Percentiles rank a stretch among this genome's conserved stretches.
phyloP scores from a whole-genome alignment of 768 basidiomycete species.

The Tricholoma terreum region DNA sequence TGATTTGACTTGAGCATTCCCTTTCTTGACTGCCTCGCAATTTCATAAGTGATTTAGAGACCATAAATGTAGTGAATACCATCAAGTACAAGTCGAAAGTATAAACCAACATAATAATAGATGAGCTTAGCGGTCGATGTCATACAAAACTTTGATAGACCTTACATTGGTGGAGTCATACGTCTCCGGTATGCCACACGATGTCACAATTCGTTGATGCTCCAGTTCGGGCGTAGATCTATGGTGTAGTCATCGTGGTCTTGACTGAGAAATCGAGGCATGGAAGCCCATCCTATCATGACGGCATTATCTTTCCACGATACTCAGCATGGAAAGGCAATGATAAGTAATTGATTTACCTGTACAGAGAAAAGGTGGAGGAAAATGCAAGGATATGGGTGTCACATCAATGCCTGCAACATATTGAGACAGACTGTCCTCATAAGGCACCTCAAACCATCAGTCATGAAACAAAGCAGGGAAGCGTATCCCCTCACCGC shows the following conservation, averaged over 20 bases:
- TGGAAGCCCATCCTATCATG: conserved; percentile 94
- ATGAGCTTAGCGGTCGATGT: not conserved
- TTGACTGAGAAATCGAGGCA: conserved; percentile 67
- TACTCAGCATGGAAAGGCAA: not conserved
- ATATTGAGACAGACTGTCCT: conserved; percentile 19
- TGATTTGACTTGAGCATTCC: conserved; percentile 5
- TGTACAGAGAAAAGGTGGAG: conserved; percentile 79
- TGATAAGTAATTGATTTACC: conserved; percentile 39
- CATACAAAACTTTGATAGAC: not conserved
- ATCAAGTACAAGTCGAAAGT: not conserved
- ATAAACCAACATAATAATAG: not conserved
- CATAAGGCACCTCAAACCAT: not conserved
- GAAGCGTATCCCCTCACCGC: conserved; percentile 40
- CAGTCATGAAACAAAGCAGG: not conserved
- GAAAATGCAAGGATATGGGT: conserved; percentile 56
- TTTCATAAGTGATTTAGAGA: too few relatives aligned
- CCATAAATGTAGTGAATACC: too few relatives aligned
- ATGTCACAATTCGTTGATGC: conserved; percentile 52
- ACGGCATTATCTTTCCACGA: conserved; percentile 78
- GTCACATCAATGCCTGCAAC: conserved; percentile 12
- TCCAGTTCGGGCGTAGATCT: conserved; percentile 71
- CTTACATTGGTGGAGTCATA: not conserved
- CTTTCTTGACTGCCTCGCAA: not conserved
- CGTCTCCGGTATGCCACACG: not conserved
- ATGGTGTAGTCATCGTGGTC: conserved; percentile 63